Evolutionary conservation across 1,284 basidiomycete genomes (phyloP), one percentile per base, ranked within the genome.

Genomic region (Termitomyces sp.): DNA sequence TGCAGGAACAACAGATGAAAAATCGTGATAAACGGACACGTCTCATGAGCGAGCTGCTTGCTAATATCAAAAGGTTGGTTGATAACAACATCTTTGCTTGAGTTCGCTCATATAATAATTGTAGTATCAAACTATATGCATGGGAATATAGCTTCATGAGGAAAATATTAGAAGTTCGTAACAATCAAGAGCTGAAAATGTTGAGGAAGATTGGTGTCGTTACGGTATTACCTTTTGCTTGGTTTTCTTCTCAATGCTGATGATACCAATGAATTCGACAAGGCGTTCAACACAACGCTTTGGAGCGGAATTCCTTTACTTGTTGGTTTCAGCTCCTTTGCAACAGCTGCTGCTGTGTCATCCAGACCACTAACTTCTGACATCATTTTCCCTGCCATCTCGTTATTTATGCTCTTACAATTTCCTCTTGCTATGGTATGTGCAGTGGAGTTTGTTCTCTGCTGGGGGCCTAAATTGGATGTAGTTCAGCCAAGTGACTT

Each of bases 331-430:
- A 85, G 87, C 53, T 91, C 93, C 0, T 94, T 98, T 64, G 85
- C 91, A 9, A 81, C 87, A 0, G 94, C 92, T 40, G 88, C 92
- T 0, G 67, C 79, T 19, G 83, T 85, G 0, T 86, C 85, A 2
- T 71, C 81, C 2, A 77, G 68, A 44, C 92, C 94, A 1, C 72
- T 98, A 4, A 98, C 95, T 0, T 84, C 90, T 1, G 93, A 97
- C 64, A 76, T 94, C 58, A 94, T 98, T 63, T 98, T 98, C 80
- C 95, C 95, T 3, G 87, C 93, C 0, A 93, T 98, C 52, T 90
- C 92, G 0, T 76, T 98, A 39, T 98, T 98, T 75, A 89, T 92
- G 80, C 79, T 98, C 0, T 76, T 98, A 33, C 82, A 88, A 62
- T 90, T 97, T 75, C 94, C 95, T 21, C 77, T 98, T 34, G 88